Base-by-base conservation (phyloP, 345 rosid species). In the Salix koriyanagi region DNA sequence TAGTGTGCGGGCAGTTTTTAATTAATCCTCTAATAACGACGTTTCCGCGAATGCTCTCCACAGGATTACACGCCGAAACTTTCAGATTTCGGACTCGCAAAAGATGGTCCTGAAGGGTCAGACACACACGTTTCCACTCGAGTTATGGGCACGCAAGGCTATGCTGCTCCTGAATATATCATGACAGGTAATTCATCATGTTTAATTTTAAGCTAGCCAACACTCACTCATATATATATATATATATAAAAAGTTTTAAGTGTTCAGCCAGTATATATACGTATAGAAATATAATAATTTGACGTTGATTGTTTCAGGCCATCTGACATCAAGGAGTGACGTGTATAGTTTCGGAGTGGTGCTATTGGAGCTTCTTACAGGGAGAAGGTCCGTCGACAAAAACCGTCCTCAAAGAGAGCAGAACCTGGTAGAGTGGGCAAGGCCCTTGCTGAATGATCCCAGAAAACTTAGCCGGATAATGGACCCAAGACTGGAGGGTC, bases 101-200 rank as follows among this genome's bases (percentile, higher is more conserved):
- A 92, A 86, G 97, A 92, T 58, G 98, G 98, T 52, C 98, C 98
- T 0, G 96, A 92, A 87, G 98, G 98, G 60, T 96, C 93, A 48
- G 93, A 94, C 60, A 94, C 98, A 0, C 98, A 94, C 73, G 97
- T 92, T 34, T 91, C 98, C 58, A 94, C 98, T 1, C 79, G 97
- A 36, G 97, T 94, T 1, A 91, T 94, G 98, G 98, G 98, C 21
- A 94, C 98, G 3, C 94, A 94, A 64, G 98, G 98, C 84, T 94
- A 94, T 23, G 97, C 96, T 4, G 98, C 98, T 65, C 98, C 98
- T 5, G 98, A 94, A 75, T 94, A 94, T 79, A 81, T 94, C 77
- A 91, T 94, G 98, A 94, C 98, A 11, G 98, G 98, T 85, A 84
- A 52, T 69, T 52, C 21, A 39, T 10, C 23, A 10, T 36, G n/a